Conservation (phyloP, 1,284 basidiomycete species). For the Chalciporus piperatoides region DNA sequence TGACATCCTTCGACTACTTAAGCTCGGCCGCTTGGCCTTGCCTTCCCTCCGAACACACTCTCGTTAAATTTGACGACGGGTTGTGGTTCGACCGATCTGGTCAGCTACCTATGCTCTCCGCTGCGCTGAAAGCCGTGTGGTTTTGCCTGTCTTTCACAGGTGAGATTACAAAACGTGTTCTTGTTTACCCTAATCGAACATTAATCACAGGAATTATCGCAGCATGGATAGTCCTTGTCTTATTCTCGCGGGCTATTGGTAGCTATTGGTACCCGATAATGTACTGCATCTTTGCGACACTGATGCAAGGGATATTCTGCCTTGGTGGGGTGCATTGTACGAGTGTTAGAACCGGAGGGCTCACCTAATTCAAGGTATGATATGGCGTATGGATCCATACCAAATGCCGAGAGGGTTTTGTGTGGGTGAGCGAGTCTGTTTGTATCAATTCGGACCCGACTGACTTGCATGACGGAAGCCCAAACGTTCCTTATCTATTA, state of each 20-base stretch:
- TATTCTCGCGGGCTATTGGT: slow-evolving; percentile 21
- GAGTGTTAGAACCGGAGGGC: not conserved
- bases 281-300: slow-evolving; percentile 25
- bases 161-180: slow-evolving; percentile 1
- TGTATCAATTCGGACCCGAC: not conserved
- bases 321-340: slow-evolving; percentile 18
- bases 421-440: slow-evolving; percentile 37
- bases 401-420: slow-evolving; percentile 58
- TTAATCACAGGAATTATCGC: slow-evolving; percentile 17
- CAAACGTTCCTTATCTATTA: slow-evolving; percentile 34
- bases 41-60: not conserved
- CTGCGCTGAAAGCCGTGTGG: slow-evolving; percentile 26
- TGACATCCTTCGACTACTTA: not conserved
- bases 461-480: slow-evolving; percentile 4
- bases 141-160: slow-evolving; percentile 27
- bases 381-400: slow-evolving; percentile 58
- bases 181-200: not conserved
- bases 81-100: not conserved
- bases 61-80: not conserved
- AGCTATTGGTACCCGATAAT: slow-evolving; percentile 23
- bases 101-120: slow-evolving; percentile 25
- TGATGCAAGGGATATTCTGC: slow-evolving; percentile 28
- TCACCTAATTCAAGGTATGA: slow-evolving; percentile 45
- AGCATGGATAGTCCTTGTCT: slow-evolving; percentile 22
- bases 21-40: not conserved